Evolutionary conservation across 2,329 filamentous ascomycete genomes (phyloP), one percentile per base, ranked within the genome.

Genomic region (Trichoderma brevicompactum): DNA sequence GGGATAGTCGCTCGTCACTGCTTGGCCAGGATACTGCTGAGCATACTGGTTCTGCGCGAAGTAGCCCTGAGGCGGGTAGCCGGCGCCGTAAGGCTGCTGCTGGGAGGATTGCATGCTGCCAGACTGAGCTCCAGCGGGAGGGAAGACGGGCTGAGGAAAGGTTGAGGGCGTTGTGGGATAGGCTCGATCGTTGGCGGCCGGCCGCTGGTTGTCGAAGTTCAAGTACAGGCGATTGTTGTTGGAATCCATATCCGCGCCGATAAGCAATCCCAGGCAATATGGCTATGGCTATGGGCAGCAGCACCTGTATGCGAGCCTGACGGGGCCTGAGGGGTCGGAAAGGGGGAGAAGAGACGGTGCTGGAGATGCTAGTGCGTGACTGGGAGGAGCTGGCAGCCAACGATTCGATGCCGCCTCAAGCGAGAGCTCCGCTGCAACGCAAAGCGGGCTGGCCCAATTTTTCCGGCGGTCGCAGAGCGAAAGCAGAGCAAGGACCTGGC

Each of bases 81-180:
- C 85, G 58, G 80, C 80, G 36, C 76, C 75, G 69, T 85, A 85
- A 52, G 78, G 77, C 73, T 83, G 81, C 55, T 65, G 55, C 55
- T 60, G 46, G 78, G 73, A 62, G 43, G 68, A 65, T 15, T 63
- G 60, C 60, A 63, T 63, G 13, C 48, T 63, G 56, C 56, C 56
- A 34, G 49, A 54, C 72, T 89, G 79, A 36, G 65, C 67, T 49
- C 61, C 66, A 40, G 65, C 41, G 32, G 64, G 73, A 65, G 82
- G 80, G 70, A 85, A 87, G 76, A 96, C 91, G 67, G 94, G 94
- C 80, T 98, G 94, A 12, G 94, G 94, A 75, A 98, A 98, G 66
- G 94, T 97, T 70, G 94, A 97, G 60, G 94, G 94, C 9, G 94
- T 97, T 61, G 94, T 93, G 71, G 90, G 91, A 83, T 92, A 93